Evolutionary conservation across 352 stramenopile species (phyloP).

Genomic region (Thalassiosira ordinaria): DNA sequence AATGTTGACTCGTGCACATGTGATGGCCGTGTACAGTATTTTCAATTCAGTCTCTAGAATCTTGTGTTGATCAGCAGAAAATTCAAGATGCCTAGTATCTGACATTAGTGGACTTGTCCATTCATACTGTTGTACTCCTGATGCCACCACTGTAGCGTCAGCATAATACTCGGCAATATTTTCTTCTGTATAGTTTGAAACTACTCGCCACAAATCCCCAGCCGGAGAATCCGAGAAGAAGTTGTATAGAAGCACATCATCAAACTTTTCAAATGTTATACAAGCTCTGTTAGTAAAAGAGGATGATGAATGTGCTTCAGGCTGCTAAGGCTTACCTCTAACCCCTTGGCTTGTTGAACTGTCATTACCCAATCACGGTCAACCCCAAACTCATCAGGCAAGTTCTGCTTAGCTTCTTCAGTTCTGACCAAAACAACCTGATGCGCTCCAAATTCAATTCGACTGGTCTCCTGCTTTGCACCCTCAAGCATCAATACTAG

Average conservation of each 20-base stretch:
- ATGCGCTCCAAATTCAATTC: constrained; percentile 70
- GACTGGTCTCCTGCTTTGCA: constrained; percentile 46
- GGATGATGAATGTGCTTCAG: no score
- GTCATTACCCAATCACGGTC: no score
- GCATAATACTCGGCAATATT: constrained; percentile 53
- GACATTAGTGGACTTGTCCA: constrained; percentile 41
- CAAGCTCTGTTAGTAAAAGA: no score
- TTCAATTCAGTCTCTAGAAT: constrained; percentile 71
- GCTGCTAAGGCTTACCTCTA: no score
- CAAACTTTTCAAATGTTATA: no score
- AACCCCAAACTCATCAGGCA: constrained; percentile 67
- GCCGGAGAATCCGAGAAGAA: constrained; percentile 63
- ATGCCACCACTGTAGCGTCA: constrained; percentile 25
- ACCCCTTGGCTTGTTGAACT: no score
- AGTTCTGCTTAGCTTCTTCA: constrained; percentile 53
- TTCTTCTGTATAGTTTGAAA: constrained; percentile 52
- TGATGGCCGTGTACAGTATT: constrained; percentile 61
- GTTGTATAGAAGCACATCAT: no score
- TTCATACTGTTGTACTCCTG: constrained; percentile 56
- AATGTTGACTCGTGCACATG: constrained; percentile 64
- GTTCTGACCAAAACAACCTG: constrained; percentile 70
- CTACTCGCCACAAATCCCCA: constrained; percentile 43
- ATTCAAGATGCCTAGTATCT: constrained; percentile 52
- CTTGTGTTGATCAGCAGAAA: constrained; percentile 51
- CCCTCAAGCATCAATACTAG: constrained; percentile 56